These are phyloP conservation scores for Bryoglossum gracile DNA, from an alignment of 495 filamentous ascomycete genomes.

Conservation along the genomic window DNA sequence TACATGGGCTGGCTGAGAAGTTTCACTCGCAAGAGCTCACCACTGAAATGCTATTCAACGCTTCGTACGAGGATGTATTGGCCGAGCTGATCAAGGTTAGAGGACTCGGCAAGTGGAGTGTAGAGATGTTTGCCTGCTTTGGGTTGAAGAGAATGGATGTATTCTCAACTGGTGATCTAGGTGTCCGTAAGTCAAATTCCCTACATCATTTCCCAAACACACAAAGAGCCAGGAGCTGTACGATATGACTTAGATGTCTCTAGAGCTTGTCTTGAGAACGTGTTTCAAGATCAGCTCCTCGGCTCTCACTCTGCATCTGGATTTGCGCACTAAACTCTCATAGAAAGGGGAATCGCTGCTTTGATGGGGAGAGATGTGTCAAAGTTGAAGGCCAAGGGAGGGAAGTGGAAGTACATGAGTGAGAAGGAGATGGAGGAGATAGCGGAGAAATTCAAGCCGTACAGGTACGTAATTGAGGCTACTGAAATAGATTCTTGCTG, in stretches of 20 bases:
- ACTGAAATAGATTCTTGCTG: neutral
- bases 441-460: conserved; percentile 74
- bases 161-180: conserved; percentile 86
- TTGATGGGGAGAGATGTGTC: conserved; percentile 76
- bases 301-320: too few relatives aligned
- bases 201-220: too few relatives aligned
- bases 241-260: too few relatives aligned
- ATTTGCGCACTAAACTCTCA: too few relatives aligned
- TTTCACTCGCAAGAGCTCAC: conserved; percentile 69
- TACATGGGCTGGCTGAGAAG: conserved; percentile 74
- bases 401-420: conserved; percentile 96
- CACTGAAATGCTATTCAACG: conserved; percentile 63
- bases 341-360: conserved; percentile 85
- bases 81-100: conserved; percentile 76
- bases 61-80: conserved; percentile 79
- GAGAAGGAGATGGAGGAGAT: conserved; percentile 87
- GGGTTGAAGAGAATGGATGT: conserved; percentile 87
- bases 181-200: too few relatives aligned
- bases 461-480: conserved; percentile 45
- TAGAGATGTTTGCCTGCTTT: conserved; percentile 97
- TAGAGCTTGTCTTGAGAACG: too few relatives aligned
- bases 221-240: too few relatives aligned
- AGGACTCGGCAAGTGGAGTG: conserved; percentile 83
- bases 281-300: too few relatives aligned
- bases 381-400: conserved; percentile 73